A percentile compares a stretch with the other conserved stretches of the same genome.
These are phyloP conservation scores for Pseudoneurospora amorphoporcata DNA, from an alignment of 495 filamentous ascomycete species.

Conservation along the genomic window DNA sequence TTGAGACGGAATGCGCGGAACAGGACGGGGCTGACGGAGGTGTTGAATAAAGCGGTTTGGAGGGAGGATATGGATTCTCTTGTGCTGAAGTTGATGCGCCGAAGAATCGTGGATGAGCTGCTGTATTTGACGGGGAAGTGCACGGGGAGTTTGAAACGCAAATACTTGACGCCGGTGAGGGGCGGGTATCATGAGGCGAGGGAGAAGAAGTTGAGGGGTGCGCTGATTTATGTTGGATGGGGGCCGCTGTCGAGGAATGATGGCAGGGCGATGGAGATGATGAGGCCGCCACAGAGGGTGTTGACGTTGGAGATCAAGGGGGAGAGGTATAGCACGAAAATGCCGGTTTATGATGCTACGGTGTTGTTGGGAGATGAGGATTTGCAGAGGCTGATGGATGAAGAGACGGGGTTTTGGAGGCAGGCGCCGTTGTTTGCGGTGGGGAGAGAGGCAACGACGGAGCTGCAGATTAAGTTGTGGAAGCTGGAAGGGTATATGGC, in stretches of 20 bases:
- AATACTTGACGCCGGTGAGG: not conserved
- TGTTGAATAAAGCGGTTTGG: slow-evolving; percentile 37
- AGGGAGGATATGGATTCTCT: slow-evolving; percentile 58
- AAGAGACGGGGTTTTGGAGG: slow-evolving; percentile 15
- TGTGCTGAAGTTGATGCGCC: slow-evolving; percentile 43
- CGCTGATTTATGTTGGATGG: slow-evolving; percentile 20
- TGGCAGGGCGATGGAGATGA: not conserved
- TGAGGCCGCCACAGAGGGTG: slow-evolving; percentile 7
- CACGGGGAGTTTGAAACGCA: not conserved
- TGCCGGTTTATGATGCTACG: slow-evolving; percentile 34
- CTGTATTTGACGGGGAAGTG: slow-evolving; percentile 16
- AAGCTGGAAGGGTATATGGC: slow-evolving; percentile 53
- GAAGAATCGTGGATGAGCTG: slow-evolving; percentile 32
- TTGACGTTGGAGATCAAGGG: slow-evolving; percentile 23
- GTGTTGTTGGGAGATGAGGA: slow-evolving; percentile 30
- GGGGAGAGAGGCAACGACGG: slow-evolving; percentile 32
- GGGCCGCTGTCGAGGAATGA: not conserved
- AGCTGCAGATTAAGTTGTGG: slow-evolving; percentile 53
- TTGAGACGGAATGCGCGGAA: slow-evolving; percentile 5
- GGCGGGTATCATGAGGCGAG: slow-evolving; percentile 22
- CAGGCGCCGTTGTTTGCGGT: slow-evolving; percentile 32
- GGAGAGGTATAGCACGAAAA: slow-evolving; percentile 5
- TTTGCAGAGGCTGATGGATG: slow-evolving; percentile 16
- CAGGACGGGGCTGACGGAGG: not conserved
- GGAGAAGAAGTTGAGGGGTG: slow-evolving; percentile 21